Base-by-base conservation (phyloP, 1,139 yeast genomes). In the Wickerhamiella infanticola region DNA sequence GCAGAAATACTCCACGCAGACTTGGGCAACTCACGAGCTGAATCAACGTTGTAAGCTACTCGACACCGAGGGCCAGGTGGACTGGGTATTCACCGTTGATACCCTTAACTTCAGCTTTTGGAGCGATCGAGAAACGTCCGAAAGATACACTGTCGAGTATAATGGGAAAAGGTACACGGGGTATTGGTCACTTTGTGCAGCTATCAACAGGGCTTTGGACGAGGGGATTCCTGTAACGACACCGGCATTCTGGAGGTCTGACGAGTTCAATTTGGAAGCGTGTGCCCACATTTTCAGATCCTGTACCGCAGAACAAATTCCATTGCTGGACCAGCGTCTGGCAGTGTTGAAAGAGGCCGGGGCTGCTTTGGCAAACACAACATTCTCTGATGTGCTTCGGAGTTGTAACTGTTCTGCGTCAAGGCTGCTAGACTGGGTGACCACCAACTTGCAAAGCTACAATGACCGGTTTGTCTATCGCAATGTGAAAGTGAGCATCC, bases 121-220 rank as follows among this genome's bases (percentile, higher is more conserved):
- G 72, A 63, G 68, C 5, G 65, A 65, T 36, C 45, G 48, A 11
- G 53, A 63, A 3, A 53, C 52, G 11, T 48, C 60, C 2, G 54
- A 58, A 41, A 50, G 69, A 24, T 68, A 50, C 50, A 50, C 67
- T 2, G 66, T 67, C 6, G 53, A 51, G 9, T 67, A 63, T 50
- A 51, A 60, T 3, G 66, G 60, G 7, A 43, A 50, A 27, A 35
- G 36, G 24, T 68, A 66, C 52, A 68, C 72, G 0, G 72, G 72
- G 6, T 67, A 68, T 53, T 67, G 72, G 72, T 65, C 70, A 45
- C 53, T 67, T 35, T 63, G 59, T 8, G 72, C 72, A 0, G 68
- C 69, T 5, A 57, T 67, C 27, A 64, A 68, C 51, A 52, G 66
- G 24, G 71, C 72, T 0, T 50, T 68, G 26, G 66, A 61, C 23